These are phyloP conservation scores for Anthoceros angustus DNA, from an alignment of 225 moss, liverwort and hornwort genomes.

Conservation along the genomic window DNA sequence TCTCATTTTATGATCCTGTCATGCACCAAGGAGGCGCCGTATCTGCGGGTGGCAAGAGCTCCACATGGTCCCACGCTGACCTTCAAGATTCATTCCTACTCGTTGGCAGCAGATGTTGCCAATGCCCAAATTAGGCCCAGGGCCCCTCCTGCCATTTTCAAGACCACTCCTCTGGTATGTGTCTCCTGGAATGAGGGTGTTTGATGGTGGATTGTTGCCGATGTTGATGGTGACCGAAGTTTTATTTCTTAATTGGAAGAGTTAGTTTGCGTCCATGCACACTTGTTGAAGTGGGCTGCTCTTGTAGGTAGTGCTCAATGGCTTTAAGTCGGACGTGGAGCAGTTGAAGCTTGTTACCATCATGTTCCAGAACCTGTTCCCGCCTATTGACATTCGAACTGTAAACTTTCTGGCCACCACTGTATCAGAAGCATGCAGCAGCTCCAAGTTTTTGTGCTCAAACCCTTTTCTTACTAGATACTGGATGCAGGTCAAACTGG, in stretches of 20 bases:
- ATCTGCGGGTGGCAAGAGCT: conserved; percentile 59
- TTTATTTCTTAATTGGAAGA: background rate
- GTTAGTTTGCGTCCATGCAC: background rate
- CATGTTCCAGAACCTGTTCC: conserved; percentile 92
- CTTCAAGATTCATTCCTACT: conserved; percentile 74
- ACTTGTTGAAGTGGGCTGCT: background rate
- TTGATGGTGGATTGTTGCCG: background rate
- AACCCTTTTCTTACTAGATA: background rate
- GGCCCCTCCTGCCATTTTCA: conserved; percentile 67
- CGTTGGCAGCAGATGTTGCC: conserved; percentile 75
- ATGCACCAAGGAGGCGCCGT: conserved; percentile 58
- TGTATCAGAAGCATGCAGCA: background rate
- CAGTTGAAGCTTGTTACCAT: conserved; percentile 81
- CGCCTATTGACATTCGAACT: conserved; percentile 68
- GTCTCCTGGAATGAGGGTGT: background rate
- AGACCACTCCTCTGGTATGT: conserved; percentile 59
- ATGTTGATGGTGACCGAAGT: background rate
- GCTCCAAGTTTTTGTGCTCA: no score
- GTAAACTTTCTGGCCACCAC: conserved; percentile 15
- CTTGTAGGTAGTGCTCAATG: conserved; percentile 85
- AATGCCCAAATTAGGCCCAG: conserved; percentile 63
- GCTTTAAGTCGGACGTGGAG: conserved; percentile 62
- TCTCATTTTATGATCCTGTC: conserved; percentile 85
- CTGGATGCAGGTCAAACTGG: conserved; percentile 57
- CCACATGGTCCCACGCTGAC: conserved; percentile 94